These are phyloP conservation scores for Tricladium varicosporioides DNA, from an alignment of 2,329 filamentous ascomycete genomes.

Conservation along the genomic window DNA sequence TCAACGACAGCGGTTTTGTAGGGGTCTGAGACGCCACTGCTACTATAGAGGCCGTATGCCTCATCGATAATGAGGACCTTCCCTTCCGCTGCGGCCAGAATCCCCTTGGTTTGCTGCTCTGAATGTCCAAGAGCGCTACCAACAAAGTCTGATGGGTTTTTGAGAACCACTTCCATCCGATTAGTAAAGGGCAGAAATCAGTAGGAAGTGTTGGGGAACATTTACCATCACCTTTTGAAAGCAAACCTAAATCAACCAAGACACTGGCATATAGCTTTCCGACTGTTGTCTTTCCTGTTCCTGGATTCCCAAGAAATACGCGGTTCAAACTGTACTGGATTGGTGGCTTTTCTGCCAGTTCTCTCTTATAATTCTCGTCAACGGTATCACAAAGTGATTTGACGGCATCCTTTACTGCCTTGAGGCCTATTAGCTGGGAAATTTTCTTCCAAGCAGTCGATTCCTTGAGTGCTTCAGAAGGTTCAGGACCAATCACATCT, in stretches of 20 bases:
- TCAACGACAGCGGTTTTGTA: slow-evolving; percentile 67
- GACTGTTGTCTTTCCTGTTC: slow-evolving; percentile 75
- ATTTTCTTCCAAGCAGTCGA: slow-evolving; percentile 58
- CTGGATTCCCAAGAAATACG: slow-evolving; percentile 69
- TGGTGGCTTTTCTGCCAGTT: slow-evolving; percentile 57
- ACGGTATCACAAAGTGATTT: slow-evolving; percentile 57
- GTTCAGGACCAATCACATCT: slow-evolving; percentile 71
- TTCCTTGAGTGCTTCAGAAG: slow-evolving; percentile 47
- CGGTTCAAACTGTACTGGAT: slow-evolving; percentile 64
- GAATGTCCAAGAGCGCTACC: slow-evolving; percentile 61
- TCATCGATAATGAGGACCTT: slow-evolving; percentile 80
- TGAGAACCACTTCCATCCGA: slow-evolving; percentile 68
- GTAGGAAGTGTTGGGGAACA: too few species aligned
- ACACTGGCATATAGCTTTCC: too few species aligned
- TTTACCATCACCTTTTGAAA: too few species aligned
- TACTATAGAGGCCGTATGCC: slow-evolving; percentile 61
- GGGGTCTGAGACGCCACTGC: slow-evolving; percentile 36
- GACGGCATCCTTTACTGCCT: slow-evolving; percentile 61
- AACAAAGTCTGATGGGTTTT: slow-evolving; percentile 71
- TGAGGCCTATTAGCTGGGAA: slow-evolving; percentile 56
- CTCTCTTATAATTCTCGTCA: slow-evolving; percentile 62
- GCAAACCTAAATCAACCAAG: too few species aligned
- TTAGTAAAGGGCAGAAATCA: too few species aligned
- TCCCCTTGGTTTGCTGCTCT: slow-evolving; percentile 68
- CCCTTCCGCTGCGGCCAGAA: slow-evolving; percentile 61